Percentiles rank a stretch among this genome's conserved stretches.
phyloP scores from a whole-genome alignment of 129 eudicot species.

The carrot (Daucus carota) region DNA sequence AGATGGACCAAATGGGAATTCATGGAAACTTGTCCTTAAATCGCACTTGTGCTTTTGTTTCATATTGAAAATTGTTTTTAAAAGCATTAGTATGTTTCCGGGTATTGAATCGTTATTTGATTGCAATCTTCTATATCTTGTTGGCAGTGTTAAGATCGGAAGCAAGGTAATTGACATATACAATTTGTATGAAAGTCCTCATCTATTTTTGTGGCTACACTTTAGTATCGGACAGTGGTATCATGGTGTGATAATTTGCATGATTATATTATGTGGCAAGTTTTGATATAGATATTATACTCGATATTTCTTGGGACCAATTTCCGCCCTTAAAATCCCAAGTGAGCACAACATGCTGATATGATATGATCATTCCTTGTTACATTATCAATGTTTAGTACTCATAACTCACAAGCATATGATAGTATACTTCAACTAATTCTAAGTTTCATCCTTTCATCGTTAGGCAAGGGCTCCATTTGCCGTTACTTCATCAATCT shows the following conservation, averaged over 20 bases:
- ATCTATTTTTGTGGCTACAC: neutral
- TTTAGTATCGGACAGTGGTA: neutral
- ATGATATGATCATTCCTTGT: neutral
- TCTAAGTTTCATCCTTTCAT: too few relatives aligned
- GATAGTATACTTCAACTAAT: too few relatives aligned
- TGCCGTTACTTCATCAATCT: too few relatives aligned
- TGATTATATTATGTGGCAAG: too few relatives aligned
- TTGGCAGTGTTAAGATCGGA: neutral
- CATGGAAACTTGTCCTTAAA: slow-evolving; percentile 9
- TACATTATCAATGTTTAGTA: too few relatives aligned
- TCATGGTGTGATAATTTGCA: neutral
- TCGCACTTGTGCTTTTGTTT: slow-evolving; percentile 15
- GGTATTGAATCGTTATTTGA: neutral
- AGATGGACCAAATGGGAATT: slow-evolving; percentile 23
- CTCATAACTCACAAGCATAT: neutral
- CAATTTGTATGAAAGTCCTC: neutral
- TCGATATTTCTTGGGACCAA: too few relatives aligned
- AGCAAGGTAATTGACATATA: neutral
- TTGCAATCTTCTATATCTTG: neutral
- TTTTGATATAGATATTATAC: too few relatives aligned
- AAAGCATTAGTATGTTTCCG: neutral
- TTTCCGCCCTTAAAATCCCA: too few relatives aligned
- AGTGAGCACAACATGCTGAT: too few relatives aligned
- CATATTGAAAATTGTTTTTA: slow-evolving; percentile 17
- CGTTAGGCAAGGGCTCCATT: too few relatives aligned